Percentiles rank a stretch among this genome's conserved stretches.
phyloP scores from a whole-genome alignment of 1,139 yeast genomes.

The Yamadazyma mexicana region DNA sequence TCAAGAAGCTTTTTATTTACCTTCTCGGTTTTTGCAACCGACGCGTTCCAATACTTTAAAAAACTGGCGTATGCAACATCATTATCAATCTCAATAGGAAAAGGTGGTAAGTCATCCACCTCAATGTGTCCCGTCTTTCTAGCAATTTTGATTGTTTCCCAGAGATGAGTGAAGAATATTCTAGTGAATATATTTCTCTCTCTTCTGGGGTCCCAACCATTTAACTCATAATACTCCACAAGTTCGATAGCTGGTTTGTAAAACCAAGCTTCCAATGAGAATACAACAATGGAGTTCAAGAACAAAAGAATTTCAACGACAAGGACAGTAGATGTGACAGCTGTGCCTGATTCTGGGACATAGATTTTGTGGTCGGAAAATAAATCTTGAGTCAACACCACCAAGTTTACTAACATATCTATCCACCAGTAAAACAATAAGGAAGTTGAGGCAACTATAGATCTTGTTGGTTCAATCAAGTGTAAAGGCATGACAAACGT shows the following conservation, averaged over 20 bases:
- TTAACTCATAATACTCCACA: conserved; percentile 34
- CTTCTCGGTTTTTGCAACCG: conserved; percentile 18
- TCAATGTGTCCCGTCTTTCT: conserved; percentile 21
- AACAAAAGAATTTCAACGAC: conserved; percentile 20
- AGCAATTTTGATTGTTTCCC: conserved; percentile 22
- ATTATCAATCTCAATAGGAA: conserved; percentile 21
- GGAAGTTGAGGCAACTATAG: conserved; percentile 26
- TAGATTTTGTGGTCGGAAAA: conserved; percentile 29
- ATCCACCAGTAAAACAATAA: conserved; percentile 34
- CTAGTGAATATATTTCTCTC: conserved; percentile 25
- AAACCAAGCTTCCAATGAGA: conserved; percentile 33
- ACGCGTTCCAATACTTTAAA: conserved; percentile 22
- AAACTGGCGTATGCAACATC: conserved; percentile 22
- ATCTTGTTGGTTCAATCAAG: conserved; percentile 31
- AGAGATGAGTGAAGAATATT: conserved; percentile 24
- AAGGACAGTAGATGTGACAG: conserved; percentile 14
- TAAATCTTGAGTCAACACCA: conserved; percentile 29
- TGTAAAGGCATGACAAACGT: conserved; percentile 31
- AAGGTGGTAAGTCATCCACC: conserved; percentile 25
- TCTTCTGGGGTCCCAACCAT: conserved; percentile 28
- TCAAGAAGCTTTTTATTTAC: conserved; percentile 11
- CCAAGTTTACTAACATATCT: conserved; percentile 17
- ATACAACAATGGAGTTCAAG: conserved; percentile 32
- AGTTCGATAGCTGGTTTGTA: conserved; percentile 52
- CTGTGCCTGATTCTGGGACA: conserved; percentile 16